phyloP scores from a whole-genome alignment of 495 filamentous ascomycete species.

The Immersiella caudata region DNA sequence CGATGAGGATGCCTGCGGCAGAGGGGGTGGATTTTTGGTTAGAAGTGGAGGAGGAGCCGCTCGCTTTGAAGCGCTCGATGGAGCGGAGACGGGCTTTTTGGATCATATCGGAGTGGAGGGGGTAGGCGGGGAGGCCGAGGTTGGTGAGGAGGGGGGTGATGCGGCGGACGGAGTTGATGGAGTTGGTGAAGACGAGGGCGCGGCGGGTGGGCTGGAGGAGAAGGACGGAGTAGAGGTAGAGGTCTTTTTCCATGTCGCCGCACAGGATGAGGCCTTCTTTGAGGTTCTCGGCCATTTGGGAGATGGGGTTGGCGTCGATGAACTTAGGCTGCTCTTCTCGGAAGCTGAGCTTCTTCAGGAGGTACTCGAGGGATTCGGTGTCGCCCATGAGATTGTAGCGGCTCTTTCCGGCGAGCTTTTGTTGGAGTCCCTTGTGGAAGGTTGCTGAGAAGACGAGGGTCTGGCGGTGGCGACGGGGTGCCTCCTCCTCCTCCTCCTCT shows the following conservation, averaged over 20 bases:
- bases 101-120: conserved; percentile 89
- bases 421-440: conserved; percentile 85
- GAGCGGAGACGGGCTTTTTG: conserved; percentile 96
- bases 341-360: conserved; percentile 89
- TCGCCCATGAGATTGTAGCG: conserved; percentile 67
- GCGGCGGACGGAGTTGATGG: conserved; percentile 88
- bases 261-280: conserved; percentile 93
- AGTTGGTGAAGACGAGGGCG: conserved; percentile 91
- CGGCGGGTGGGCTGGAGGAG: conserved; percentile 78
- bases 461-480: conserved; percentile 60
- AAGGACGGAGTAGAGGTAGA: conserved; percentile 88
- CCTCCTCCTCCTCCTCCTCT: conserved; percentile 31
- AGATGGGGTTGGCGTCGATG: conserved; percentile 84
- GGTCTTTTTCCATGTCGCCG: conserved; percentile 90
- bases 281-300: conserved; percentile 82
- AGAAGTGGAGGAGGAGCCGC: conserved; percentile 37
- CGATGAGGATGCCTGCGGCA: conserved; percentile 74
- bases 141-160: conserved; percentile 82
- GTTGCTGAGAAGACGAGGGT: conserved; percentile 97
- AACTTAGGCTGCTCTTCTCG: conserved; percentile 80
- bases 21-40: conserved; percentile 23
- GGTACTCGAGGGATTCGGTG: conserved; percentile 86
- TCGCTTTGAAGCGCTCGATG: conserved; percentile 82
- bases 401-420: conserved; percentile 81
- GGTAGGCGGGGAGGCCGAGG: conserved; percentile 73